These are phyloP conservation scores for Pichia nakasei DNA, from an alignment of 805 yeast species.

Conservation along the genomic window DNA sequence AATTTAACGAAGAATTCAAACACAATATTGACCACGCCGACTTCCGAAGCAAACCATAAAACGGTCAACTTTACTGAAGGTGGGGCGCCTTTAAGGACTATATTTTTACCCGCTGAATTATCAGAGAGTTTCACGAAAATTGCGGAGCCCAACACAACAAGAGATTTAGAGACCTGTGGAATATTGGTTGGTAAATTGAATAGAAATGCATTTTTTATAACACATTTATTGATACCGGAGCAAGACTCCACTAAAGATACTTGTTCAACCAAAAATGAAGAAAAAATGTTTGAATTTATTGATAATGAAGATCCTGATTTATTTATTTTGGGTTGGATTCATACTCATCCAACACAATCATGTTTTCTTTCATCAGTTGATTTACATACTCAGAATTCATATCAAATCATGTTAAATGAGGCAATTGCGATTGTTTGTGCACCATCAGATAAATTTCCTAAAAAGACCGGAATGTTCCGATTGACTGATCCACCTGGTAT, in stretches of 20 bases:
- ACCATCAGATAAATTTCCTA: slow-evolving; percentile 34
- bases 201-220: slow-evolving; percentile 54
- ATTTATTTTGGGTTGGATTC: slow-evolving; percentile 67
- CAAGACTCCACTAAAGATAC: slow-evolving; percentile 57
- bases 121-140: slow-evolving; percentile 35
- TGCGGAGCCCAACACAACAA: slow-evolving; percentile 41
- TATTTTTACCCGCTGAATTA: slow-evolving; percentile 41
- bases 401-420: slow-evolving; percentile 63
- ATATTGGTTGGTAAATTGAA: slow-evolving; percentile 55
- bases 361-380: slow-evolving; percentile 61
- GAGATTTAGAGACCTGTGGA: slow-evolving; percentile 57
- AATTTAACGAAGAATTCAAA: not conserved
- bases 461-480: slow-evolving; percentile 48
- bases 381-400: slow-evolving; percentile 58
- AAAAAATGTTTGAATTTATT: slow-evolving; percentile 44
- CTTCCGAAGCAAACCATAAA: slow-evolving; percentile 26
- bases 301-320: slow-evolving; percentile 39
- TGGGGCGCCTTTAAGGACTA: slow-evolving; percentile 45
- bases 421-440: slow-evolving; percentile 62
- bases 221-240: slow-evolving; percentile 52
- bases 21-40: not conserved
- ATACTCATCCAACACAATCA: slow-evolving; percentile 68
- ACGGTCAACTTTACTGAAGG: slow-evolving; percentile 41
- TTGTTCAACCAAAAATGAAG: slow-evolving; percentile 54
- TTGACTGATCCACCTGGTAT: slow-evolving; percentile 61